Evolutionary conservation across 2,329 filamentous ascomycete species (phyloP).

Genomic region (Penicillium freii): DNA sequence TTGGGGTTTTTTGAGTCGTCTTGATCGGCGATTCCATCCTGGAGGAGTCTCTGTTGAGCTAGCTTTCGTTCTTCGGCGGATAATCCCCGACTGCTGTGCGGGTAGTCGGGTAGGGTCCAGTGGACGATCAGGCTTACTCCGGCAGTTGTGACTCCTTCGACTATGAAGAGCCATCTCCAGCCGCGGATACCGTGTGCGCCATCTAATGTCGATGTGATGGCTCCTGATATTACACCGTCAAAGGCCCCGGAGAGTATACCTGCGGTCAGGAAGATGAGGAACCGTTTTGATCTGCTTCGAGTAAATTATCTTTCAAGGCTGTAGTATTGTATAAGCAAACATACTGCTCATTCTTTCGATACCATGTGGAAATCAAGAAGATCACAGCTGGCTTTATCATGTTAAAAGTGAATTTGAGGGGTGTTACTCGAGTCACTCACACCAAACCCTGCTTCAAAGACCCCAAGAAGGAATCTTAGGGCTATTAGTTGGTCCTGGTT

Average conservation of each 20-base stretch:
- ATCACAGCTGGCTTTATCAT: constrained; percentile 4
- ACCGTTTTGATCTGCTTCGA: neutral
- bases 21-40: constrained; percentile 3
- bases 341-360: constrained; percentile 8
- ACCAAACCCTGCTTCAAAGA: constrained; percentile 6
- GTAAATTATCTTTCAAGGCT: neutral
- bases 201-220: constrained; percentile 5
- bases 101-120: constrained; percentile 6
- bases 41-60: constrained; percentile 2
- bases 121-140: neutral
- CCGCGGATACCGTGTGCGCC: constrained; percentile 2
- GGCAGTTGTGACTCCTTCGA: constrained; percentile 7
- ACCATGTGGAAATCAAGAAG: constrained; percentile 8
- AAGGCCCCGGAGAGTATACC: constrained; percentile 8
- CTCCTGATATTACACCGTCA: constrained; percentile 4
- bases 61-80: neutral
- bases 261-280: constrained; percentile 6
- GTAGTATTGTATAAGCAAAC: neutral
- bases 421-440: neutral
- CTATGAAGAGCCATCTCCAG: constrained; percentile 12
- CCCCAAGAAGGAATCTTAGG: neutral
- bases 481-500: neutral
- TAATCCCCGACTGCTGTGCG: neutral
- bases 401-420: neutral
- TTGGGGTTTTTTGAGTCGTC: neutral